Percentiles rank a stretch among this genome's conserved stretches.
Conservation (phyloP, 345 rosid genomes). For the Salix exigua region DNA sequence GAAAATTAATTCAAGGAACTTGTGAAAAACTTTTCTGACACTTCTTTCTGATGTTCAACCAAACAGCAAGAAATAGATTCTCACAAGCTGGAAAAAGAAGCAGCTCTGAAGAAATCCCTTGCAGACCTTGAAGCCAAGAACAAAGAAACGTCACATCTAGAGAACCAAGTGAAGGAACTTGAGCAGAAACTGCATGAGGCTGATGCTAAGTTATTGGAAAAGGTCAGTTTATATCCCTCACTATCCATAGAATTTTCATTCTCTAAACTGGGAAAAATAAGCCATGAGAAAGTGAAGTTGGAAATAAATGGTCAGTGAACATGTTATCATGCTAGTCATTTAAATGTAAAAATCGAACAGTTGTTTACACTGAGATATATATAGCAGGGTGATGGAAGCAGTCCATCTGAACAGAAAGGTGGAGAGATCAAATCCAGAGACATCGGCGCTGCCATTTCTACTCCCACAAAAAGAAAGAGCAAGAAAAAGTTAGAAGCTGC, state of each 20-base stretch:
- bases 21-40: not conserved
- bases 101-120: slow-evolving; percentile 53
- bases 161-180: slow-evolving; percentile 58
- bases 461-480: slow-evolving; percentile 70
- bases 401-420: slow-evolving; percentile 19
- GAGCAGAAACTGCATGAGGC: slow-evolving; percentile 61
- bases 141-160: slow-evolving; percentile 45
- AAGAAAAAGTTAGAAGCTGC: slow-evolving; percentile 64
- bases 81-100: slow-evolving; percentile 47
- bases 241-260: not conserved
- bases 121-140: slow-evolving; percentile 65
- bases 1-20: not conserved
- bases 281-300: not conserved
- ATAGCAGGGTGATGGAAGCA: slow-evolving; percentile 36
- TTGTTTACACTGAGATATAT: not conserved
- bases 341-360: not conserved
- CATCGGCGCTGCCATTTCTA: slow-evolving; percentile 42
- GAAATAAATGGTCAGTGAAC: not conserved
- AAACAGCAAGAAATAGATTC: slow-evolving; percentile 52
- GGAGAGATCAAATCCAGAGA: slow-evolving; percentile 71
- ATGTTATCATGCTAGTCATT: not conserved
- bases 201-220: slow-evolving; percentile 45
- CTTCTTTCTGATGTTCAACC: not conserved
- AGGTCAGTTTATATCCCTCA: slow-evolving; percentile 43
- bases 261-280: not conserved